Evolutionary conservation across 805 yeast species (phyloP), one percentile per base, ranked within the genome.

Genomic region (Candida ipomoeae): DNA sequence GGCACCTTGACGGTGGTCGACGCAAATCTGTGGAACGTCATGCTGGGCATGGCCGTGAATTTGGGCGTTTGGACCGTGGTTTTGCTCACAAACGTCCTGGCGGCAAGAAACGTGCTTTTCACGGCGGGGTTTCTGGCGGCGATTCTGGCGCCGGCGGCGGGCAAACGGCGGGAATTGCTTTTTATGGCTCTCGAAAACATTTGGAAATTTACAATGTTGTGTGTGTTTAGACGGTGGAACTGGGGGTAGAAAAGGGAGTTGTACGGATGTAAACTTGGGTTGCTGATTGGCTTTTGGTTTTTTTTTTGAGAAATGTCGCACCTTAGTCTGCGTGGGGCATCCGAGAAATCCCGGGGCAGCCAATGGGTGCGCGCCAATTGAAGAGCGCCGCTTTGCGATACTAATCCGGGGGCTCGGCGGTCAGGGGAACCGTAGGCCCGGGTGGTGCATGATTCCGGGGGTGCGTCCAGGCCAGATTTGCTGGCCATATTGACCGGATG

Each of bases 1-100:
- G 99, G 99, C 20, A 94, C 98, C 70, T 90, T 88, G 48, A 92
- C 96, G 44, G 73, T 58, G 39, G 67, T 67, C 21, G 75, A 68
- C 36, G 73, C 75, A 42, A 67, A 67, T 62, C 78, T 68, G 54
- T 57, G 61, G 59, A 69, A 68, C 17, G 58, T 51, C 57, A 69
- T 42, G 47, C 59, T 29, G 8, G 55, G 55, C 51, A 52, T 23
- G 26, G 53, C 21, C 46, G 53, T 53, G 20, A 50, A 32, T 37
- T 41, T 47, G 33, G 21, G 13, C 2, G 32, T 13, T 8, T 48
- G 48, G 20, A 40, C 29, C 31, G 40, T 37, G 34, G 51, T 36
- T 39, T 34, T 48, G 48, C 49, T 54, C 44, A 47, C 48, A 44
- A 57, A 46, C 18, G 61, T 51, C 60, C 68, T 65, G 49, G 60